phyloP scores from a whole-genome alignment of 2,329 filamentous ascomycete genomes.

The Botrytis galanthina region DNA sequence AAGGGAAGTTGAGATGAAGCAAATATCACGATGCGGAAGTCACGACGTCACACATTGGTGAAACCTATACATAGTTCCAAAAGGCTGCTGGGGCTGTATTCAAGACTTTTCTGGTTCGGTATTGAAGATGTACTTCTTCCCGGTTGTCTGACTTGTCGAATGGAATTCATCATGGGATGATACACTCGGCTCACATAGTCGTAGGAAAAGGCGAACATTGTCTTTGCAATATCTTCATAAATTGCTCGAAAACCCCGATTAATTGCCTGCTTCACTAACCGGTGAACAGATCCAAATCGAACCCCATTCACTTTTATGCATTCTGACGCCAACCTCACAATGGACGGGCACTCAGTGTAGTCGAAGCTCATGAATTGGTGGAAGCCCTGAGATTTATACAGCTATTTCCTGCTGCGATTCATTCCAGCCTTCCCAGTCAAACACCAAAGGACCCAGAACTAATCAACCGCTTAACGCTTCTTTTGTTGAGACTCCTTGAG shows the following conservation, averaged over 20 bases:
- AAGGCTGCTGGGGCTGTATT: neutral
- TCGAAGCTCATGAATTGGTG: slow-evolving; percentile 35
- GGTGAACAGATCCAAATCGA: slow-evolving; percentile 11
- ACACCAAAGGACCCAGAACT: slow-evolving; percentile 38
- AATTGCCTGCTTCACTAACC: slow-evolving; percentile 15
- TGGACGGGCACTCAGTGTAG: slow-evolving; percentile 21
- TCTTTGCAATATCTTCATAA: slow-evolving; percentile 5
- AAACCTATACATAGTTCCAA: neutral
- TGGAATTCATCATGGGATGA: neutral
- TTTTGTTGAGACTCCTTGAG: slow-evolving; percentile 93
- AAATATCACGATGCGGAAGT: neutral
- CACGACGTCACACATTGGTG: neutral
- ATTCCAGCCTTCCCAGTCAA: slow-evolving; percentile 39
- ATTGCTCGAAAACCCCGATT: neutral
- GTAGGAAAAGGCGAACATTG: neutral
- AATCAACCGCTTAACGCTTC: slow-evolving; percentile 36
- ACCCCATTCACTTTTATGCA: slow-evolving; percentile 11
- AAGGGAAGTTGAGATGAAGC: neutral
- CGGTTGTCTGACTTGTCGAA: neutral
- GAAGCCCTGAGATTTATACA: slow-evolving; percentile 39
- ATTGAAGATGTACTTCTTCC: neutral
- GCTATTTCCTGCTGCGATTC: slow-evolving; percentile 38
- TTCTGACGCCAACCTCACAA: slow-evolving; percentile 13
- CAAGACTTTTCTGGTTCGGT: neutral
- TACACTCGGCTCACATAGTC: neutral